Evolutionary conservation across 306 rosid species (phyloP), one percentile per base, ranked within the genome.

Genomic region (Dryas octopetala): DNA sequence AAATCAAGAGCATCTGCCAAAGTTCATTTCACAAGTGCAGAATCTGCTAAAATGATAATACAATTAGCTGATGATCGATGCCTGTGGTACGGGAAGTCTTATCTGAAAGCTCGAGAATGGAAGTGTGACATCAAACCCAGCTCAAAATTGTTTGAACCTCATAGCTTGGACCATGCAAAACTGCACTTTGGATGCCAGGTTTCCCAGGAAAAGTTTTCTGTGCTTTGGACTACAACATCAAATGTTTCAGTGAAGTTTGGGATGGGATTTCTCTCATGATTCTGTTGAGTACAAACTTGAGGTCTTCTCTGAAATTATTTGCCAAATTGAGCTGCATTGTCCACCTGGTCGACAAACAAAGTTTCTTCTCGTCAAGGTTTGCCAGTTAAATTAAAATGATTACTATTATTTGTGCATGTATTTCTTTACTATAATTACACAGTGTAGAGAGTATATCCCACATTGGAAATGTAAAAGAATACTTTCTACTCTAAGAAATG

Each of bases 351-450:
- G n/a, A 8, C 13, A 67, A 43, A 59, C 53, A 40, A 66, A 65
- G 63, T 70, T 78, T 74, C 91, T 87, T 73, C 71, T 87, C 69
- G 54, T 87, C 28, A 88, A 89, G 95, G 91, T 87, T 70, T 40
- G 79, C 17, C 47, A 1, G 38, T 32, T 32, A 32, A 32, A 32
- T 2, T 32, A 51, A 16, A 7, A 0, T 15, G 16, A 13, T 10
- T 16, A 70, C 16, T 32, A 5, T 23, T 23, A 14, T n/a, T 69
- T 32, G 3, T 32, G 38, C 38, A 32, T 32, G 38, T 32, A 32
- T 32, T 32, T 32, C 0, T 32, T 32, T 32, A 32, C 5, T 5
- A 28, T 32, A 32, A 32, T 32, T 32, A 32, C 38, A 32, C 38
- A 32, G 38, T 2, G 38, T 32, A 32, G 38, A 32, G 38, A 32